phyloP scores from a whole-genome alignment of 2,329 filamentous ascomycete species.

The Alternaria burnsii region DNA sequence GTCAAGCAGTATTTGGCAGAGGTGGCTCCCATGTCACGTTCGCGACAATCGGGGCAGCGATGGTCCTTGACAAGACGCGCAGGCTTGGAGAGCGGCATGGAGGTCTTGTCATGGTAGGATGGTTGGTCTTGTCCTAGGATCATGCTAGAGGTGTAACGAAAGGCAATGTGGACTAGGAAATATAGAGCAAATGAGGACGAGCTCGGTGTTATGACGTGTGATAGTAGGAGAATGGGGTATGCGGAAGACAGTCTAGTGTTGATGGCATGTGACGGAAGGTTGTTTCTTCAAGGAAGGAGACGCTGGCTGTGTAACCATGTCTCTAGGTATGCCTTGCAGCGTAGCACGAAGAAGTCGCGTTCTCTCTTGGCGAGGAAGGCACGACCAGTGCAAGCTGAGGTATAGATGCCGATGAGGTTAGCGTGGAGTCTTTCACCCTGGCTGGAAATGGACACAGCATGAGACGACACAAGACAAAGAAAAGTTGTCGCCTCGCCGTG shows the following conservation, averaged over 20 bases:
- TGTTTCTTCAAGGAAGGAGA: neutral
- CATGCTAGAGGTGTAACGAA: slow-evolving; percentile 23
- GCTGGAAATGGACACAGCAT: no score
- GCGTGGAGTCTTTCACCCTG: no score
- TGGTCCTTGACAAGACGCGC: slow-evolving; percentile 14
- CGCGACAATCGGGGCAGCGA: slow-evolving; percentile 22
- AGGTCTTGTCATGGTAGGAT: slow-evolving; percentile 16
- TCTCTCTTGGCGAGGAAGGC: neutral
- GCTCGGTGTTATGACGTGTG: slow-evolving; percentile 1
- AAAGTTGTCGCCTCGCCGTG: no score
- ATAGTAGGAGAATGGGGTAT: neutral
- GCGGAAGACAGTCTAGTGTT: neutral
- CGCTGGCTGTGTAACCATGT: no score
- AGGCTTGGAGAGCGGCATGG: slow-evolving; percentile 13
- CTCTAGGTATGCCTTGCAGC: neutral
- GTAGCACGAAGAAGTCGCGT: neutral
- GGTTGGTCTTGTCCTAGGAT: slow-evolving; percentile 20
- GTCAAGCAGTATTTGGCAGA: slow-evolving; percentile 10
- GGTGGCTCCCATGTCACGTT: neutral
- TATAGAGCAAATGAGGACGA: slow-evolving; percentile 14
- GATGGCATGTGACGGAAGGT: neutral
- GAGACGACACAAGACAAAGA: no score
- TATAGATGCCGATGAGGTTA: no score
- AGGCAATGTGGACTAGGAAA: slow-evolving; percentile 20
- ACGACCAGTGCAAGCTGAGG: neutral